Evolutionary conservation across 208 protist genomes (phyloP).

Genomic region (Vickermania ingenoplastis): DNA sequence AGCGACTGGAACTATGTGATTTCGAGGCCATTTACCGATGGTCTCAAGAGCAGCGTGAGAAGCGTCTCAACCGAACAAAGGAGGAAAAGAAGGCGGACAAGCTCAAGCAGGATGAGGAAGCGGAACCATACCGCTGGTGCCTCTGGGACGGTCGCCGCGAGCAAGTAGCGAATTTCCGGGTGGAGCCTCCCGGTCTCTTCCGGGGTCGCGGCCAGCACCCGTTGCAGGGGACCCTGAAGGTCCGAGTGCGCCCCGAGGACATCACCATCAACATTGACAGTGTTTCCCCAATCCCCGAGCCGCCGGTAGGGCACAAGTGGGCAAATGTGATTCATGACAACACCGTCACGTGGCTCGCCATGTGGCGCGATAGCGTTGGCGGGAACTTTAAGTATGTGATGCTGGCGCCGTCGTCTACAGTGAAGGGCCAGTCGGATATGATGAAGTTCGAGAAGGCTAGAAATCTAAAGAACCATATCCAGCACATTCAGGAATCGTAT

Average conservation of each 20-base stretch:
- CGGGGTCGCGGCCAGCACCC: slow-evolving; percentile 97
- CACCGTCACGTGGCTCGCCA: slow-evolving; percentile 97
- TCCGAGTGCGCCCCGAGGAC: slow-evolving; percentile 94
- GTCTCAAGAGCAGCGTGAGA: slow-evolving; percentile 83
- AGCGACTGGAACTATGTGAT: slow-evolving; percentile 92
- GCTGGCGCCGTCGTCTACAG: slow-evolving; percentile 87
- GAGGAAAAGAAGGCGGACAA: slow-evolving; percentile 93
- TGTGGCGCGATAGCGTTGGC: slow-evolving; percentile 94
- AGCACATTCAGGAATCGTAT: slow-evolving; percentile 92
- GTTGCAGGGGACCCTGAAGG: slow-evolving; percentile 92
- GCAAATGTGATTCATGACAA: slow-evolving; percentile 90
- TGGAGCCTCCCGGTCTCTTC: slow-evolving; percentile 98
- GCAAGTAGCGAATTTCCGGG: slow-evolving; percentile 95
- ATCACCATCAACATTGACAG: slow-evolving; percentile 97
- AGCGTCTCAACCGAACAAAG: slow-evolving; percentile 65
- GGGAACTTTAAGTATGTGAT: slow-evolving; percentile 96
- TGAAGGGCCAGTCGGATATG: slow-evolving; percentile 96
- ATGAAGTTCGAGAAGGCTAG: slow-evolving; percentile 98
- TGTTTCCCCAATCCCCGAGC: slow-evolving; percentile 69
- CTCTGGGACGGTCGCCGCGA: slow-evolving; percentile 92
- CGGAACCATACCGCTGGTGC: slow-evolving; percentile 86
- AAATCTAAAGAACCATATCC: slow-evolving; percentile 91
- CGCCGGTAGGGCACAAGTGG: slow-evolving; percentile 93
- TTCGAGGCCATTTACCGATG: slow-evolving; percentile 95
- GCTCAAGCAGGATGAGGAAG: slow-evolving; percentile 71